These are phyloP conservation scores for Strobilomyces dryophilus DNA, from an alignment of 768 basidiomycete species.

Conservation along the genomic window DNA sequence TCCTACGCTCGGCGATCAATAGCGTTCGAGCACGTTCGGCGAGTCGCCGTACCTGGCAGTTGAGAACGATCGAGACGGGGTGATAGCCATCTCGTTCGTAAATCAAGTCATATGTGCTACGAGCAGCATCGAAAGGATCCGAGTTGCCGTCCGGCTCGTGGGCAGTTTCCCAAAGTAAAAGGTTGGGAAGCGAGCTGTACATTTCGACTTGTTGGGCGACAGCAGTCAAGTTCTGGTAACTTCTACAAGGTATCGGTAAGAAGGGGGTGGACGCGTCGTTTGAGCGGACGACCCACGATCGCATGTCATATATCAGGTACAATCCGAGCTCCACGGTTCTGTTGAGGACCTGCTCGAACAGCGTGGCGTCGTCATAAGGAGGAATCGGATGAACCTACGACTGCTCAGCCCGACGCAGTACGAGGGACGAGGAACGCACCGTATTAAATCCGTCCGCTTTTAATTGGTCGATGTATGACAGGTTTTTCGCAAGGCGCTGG, in stretches of 20 bases:
- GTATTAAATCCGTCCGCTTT: too few species aligned
- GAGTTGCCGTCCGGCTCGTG: slow-evolving; percentile 71
- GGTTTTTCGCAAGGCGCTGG: too few species aligned
- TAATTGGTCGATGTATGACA: too few species aligned
- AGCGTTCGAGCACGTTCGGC: too few species aligned
- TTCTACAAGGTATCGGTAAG: slow-evolving; percentile 22
- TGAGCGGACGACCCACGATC: slow-evolving; percentile 34
- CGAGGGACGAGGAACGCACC: too few species aligned
- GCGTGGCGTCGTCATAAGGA: too few species aligned
- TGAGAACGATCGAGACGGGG: slow-evolving; percentile 51
- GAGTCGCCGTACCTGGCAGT: slow-evolving; percentile 35
- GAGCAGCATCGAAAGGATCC: slow-evolving; percentile 60
- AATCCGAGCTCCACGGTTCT: slow-evolving; percentile 19
- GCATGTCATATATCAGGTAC: slow-evolving; percentile 81
- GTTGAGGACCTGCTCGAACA: too few species aligned
- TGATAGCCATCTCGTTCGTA: slow-evolving; percentile 39
- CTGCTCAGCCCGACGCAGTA: too few species aligned
- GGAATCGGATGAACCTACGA: too few species aligned
- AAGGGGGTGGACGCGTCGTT: not conserved
- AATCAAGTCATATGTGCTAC: slow-evolving; percentile 42
- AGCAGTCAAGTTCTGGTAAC: slow-evolving; percentile 55
- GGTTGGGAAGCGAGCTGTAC: slow-evolving; percentile 61
- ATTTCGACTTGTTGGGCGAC: slow-evolving; percentile 48
- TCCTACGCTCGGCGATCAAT: slow-evolving; percentile 35
- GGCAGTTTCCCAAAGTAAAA: slow-evolving; percentile 71